phyloP scores from a whole-genome alignment of 2,329 filamentous ascomycete genomes.

The Thielaviopsis euricoi region DNA sequence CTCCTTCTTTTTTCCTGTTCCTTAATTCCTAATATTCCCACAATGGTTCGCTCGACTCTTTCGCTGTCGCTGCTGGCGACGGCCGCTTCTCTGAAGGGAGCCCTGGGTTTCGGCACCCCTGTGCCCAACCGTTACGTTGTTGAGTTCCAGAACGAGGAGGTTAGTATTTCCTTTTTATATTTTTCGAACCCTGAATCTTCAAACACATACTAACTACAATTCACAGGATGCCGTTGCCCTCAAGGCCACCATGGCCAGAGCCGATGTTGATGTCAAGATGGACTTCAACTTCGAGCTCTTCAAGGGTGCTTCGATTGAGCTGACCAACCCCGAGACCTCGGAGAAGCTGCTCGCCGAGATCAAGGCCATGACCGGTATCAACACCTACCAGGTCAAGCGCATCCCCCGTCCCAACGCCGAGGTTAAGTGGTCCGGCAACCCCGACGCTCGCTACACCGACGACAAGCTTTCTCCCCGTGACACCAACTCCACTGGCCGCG shows the following conservation, averaged over 20 bases:
- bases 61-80: constrained; percentile 22
- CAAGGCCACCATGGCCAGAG: constrained; percentile 21
- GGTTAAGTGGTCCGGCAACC: constrained; percentile 27
- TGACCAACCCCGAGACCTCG: constrained; percentile 29
- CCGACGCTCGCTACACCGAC: constrained; percentile 12
- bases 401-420: constrained; percentile 28
- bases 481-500: not conserved
- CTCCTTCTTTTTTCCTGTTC: not conserved
- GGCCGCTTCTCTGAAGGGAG: constrained; percentile 17
- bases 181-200: no score
- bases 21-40: constrained; percentile 14
- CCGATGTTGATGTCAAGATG: constrained; percentile 27
- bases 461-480: constrained; percentile 7
- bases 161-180: constrained; percentile 16
- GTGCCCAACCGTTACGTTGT: constrained; percentile 35
- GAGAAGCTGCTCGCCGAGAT: constrained; percentile 26
- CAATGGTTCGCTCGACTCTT: constrained; percentile 22
- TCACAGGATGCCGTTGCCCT: constrained; percentile 26
- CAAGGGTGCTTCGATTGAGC: constrained; percentile 36
- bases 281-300: constrained; percentile 34
- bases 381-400: constrained; percentile 30
- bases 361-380: constrained; percentile 27
- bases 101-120: constrained; percentile 12
- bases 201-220: not conserved
- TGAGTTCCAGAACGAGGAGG: constrained; percentile 33